These are phyloP conservation scores for Waltergamsia citrina DNA, from an alignment of 2,329 filamentous ascomycete genomes.

Conservation along the genomic window DNA sequence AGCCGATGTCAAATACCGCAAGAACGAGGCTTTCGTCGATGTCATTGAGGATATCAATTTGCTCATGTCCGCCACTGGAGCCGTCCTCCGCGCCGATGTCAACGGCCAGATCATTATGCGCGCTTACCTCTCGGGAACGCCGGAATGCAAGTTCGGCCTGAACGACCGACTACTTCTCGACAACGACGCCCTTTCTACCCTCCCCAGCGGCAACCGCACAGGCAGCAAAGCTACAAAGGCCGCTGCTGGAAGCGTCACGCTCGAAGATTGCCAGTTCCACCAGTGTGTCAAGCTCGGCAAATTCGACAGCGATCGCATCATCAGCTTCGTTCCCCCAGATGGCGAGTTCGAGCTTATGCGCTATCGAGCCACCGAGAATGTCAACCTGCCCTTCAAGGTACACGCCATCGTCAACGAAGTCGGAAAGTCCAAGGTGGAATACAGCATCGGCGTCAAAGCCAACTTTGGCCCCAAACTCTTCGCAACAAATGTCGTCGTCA, in stretches of 20 bases:
- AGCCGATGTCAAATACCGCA: conserved; percentile 96
- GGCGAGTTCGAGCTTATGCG: conserved; percentile 99
- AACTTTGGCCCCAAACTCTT: conserved; percentile 97
- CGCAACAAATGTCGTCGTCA: conserved; percentile 89
- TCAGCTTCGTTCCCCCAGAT: conserved; percentile 92
- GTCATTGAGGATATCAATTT: conserved; percentile 99
- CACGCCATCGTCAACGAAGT: conserved; percentile 98
- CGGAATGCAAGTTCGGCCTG: conserved; percentile 97
- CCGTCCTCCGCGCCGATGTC: conserved; percentile 89
- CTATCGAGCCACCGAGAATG: conserved; percentile 95
- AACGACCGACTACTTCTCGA: conserved; percentile 95
- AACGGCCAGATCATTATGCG: conserved; percentile 98
- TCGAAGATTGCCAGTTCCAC: conserved; percentile 98
- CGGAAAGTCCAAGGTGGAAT: conserved; percentile 95
- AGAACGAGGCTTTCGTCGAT: conserved; percentile 98
- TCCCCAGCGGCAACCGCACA: conserved; percentile 66
- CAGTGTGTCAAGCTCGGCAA: conserved; percentile 97
- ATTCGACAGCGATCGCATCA: conserved; percentile 93
- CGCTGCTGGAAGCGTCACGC: conserved; percentile 85
- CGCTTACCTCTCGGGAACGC: conserved; percentile 90
- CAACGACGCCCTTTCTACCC: conserved; percentile 53
- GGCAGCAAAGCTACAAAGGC: conserved; percentile 89
- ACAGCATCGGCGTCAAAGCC: conserved; percentile 93
- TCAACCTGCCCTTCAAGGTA: conserved; percentile 97
- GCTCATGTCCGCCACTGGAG: conserved; percentile 96